These are phyloP conservation scores for Theileria sp. DNA, from an alignment of 169 alveolate genomes.

Conservation along the genomic window DNA sequence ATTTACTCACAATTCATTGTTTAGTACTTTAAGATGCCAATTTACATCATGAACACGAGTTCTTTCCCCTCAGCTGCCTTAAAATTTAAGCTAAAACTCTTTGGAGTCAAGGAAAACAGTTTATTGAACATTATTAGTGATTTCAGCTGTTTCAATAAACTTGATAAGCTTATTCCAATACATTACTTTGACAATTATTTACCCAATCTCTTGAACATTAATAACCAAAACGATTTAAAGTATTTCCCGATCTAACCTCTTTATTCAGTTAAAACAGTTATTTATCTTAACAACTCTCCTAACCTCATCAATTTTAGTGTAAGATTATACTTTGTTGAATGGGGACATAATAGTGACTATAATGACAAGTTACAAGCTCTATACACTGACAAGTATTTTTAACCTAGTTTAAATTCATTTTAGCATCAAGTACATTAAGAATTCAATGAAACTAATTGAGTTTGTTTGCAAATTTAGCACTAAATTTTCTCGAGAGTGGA, in stretches of 20 bases:
- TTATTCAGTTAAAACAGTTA: not conserved
- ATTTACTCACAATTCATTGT: not conserved
- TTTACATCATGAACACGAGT: not conserved
- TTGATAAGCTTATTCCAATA: constrained; percentile 42
- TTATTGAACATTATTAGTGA: constrained; percentile 24
- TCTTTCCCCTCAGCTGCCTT: constrained; percentile 6
- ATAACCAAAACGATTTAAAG: constrained; percentile 5
- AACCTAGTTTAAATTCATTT: not conserved
- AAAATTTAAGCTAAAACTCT: constrained; percentile 11
- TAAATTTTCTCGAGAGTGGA: constrained; percentile 61
- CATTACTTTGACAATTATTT: constrained; percentile 55
- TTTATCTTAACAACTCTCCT: not conserved
- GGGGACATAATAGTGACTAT: constrained; percentile 71
- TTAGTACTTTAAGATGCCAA: constrained; percentile 8
- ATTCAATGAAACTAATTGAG: constrained; percentile 23
- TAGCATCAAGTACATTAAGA: constrained; percentile 66
- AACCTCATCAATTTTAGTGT: constrained; percentile 14
- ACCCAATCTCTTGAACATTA: constrained; percentile 25
- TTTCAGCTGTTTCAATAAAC: constrained; percentile 8
- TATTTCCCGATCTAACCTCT: not conserved
- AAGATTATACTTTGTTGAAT: constrained; percentile 70
- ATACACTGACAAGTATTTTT: constrained; percentile 44
- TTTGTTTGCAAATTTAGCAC: constrained; percentile 46
- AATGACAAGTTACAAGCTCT: constrained; percentile 67
- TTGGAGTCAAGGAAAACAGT: constrained; percentile 1